Evolutionary conservation across 495 filamentous ascomycete species (phyloP).

Genomic region (Hyaloscypha bicolor): DNA sequence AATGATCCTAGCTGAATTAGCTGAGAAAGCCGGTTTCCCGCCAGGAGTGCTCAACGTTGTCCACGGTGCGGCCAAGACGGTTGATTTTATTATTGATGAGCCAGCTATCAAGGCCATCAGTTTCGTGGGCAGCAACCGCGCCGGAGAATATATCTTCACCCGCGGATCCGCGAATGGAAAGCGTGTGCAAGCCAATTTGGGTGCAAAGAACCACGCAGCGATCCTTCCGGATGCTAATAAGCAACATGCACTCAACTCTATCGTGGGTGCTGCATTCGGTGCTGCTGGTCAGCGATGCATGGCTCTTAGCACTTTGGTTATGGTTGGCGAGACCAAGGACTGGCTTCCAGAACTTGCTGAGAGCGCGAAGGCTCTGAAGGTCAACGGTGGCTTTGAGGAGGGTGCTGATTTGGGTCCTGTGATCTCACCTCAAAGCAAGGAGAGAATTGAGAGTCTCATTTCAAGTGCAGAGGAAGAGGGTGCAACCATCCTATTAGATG

Average conservation of each 20-base stretch:
- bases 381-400: slow-evolving; percentile 93
- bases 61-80: slow-evolving; percentile 86
- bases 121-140: slow-evolving; percentile 96
- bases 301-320: slow-evolving; percentile 91
- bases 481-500: slow-evolving; percentile 93
- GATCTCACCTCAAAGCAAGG: slow-evolving; percentile 89
- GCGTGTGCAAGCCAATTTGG: slow-evolving; percentile 95
- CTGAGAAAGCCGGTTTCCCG: slow-evolving; percentile 90
- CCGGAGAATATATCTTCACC: slow-evolving; percentile 94
- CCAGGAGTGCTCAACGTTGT: slow-evolving; percentile 93
- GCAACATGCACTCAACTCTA: slow-evolving; percentile 93
- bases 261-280: slow-evolving; percentile 93
- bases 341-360: slow-evolving; percentile 93
- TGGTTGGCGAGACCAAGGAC: slow-evolving; percentile 90
- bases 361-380: slow-evolving; percentile 83
- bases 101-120: slow-evolving; percentile 96
- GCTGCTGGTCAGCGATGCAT: slow-evolving; percentile 98
- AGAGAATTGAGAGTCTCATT: slow-evolving; percentile 87
- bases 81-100: slow-evolving; percentile 97
- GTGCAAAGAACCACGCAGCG: slow-evolving; percentile 97
- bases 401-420: slow-evolving; percentile 96
- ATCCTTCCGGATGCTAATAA: slow-evolving; percentile 97
- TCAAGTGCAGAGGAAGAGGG: slow-evolving; percentile 89
- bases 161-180: slow-evolving; percentile 90
- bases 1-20: slow-evolving; percentile 96